Evolutionary conservation across 2,329 filamentous ascomycete genomes (phyloP).

Genomic region (Exophiala lecanii-corni): DNA sequence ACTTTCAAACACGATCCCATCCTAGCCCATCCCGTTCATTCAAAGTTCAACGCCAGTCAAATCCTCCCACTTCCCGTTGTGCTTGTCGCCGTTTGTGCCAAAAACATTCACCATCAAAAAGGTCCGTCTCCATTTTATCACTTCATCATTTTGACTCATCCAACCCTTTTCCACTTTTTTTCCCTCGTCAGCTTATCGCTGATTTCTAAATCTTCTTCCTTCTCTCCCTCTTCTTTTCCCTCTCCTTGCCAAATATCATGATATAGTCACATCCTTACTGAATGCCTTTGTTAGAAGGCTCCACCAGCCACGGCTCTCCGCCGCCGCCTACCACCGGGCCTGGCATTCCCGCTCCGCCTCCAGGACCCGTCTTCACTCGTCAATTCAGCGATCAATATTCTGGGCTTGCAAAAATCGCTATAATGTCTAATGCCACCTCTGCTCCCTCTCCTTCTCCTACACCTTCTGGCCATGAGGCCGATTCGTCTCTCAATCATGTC

Average conservation of each 20-base stretch:
- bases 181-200: background rate
- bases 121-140: too few species aligned
- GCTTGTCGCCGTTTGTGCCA: too few species aligned
- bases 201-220: too few species aligned
- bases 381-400: constrained; percentile 20
- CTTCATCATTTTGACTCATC: constrained; percentile 1
- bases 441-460: constrained; percentile 9
- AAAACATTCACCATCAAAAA: too few species aligned
- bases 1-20: too few species aligned
- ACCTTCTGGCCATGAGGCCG: constrained; percentile 12
- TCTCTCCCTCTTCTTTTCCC: constrained; percentile 1
- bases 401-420: constrained; percentile 19
- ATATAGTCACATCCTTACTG: constrained; percentile 9
- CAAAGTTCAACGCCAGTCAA: too few species aligned
- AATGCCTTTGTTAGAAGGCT: constrained; percentile 22
- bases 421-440: constrained; percentile 21
- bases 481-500: constrained; percentile 16
- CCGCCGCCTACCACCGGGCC: constrained; percentile 1
- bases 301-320: constrained; percentile 10
- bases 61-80: too few species aligned
- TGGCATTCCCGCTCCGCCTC: constrained; percentile 3
- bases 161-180: background rate
- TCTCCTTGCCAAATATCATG: constrained; percentile 1
- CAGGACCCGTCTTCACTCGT: constrained; percentile 5
- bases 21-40: too few species aligned